Percentiles rank a stretch among this genome's conserved stretches.
Conservation (phyloP, 768 basidiomycete species). For the Mycena kentingensis region DNA sequence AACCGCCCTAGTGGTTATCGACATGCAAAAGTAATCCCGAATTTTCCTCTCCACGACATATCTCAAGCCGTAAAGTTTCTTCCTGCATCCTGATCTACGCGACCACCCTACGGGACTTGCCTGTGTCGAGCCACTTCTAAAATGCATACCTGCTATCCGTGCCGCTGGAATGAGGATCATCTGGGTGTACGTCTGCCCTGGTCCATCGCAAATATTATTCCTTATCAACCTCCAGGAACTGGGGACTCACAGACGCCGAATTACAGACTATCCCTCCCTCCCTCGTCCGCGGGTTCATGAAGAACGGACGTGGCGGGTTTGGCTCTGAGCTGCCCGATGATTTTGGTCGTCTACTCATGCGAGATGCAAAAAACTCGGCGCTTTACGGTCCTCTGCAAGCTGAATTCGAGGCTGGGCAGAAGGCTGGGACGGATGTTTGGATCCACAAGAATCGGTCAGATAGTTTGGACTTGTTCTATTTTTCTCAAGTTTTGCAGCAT, state of each 20-base stretch:
- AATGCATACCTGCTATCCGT: slow-evolving; percentile 50
- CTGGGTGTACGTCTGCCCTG: slow-evolving; percentile 51
- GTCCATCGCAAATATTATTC: neutral
- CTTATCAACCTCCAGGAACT: slow-evolving; percentile 47
- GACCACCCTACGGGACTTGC: slow-evolving; percentile 55
- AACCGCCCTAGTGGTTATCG: slow-evolving; percentile 63
- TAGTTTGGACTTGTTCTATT: neutral
- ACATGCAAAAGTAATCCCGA: slow-evolving; percentile 75
- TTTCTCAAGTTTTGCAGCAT: slow-evolving; percentile 41
- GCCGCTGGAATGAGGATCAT: slow-evolving; percentile 55
- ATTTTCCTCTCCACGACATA: no score
- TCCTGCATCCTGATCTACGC: slow-evolving; percentile 62
- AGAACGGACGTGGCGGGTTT: slow-evolving; percentile 51
- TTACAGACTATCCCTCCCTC: slow-evolving; percentile 62
- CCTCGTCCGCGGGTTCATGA: slow-evolving; percentile 55
- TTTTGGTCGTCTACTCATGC: slow-evolving; percentile 62
- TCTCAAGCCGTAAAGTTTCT: slow-evolving; percentile 45
- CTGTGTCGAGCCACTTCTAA: slow-evolving; percentile 57
- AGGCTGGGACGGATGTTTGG: slow-evolving; percentile 65
- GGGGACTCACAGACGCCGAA: slow-evolving; percentile 70
- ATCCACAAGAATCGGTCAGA: slow-evolving; percentile 67
- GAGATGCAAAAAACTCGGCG: slow-evolving; percentile 57
- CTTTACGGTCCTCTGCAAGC: slow-evolving; percentile 65
- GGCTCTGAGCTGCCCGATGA: slow-evolving; percentile 53
- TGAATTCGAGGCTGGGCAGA: slow-evolving; percentile 52